Evolutionary conservation across 495 filamentous ascomycete species (phyloP).

Genomic region (Trypethelium eluteriae): DNA sequence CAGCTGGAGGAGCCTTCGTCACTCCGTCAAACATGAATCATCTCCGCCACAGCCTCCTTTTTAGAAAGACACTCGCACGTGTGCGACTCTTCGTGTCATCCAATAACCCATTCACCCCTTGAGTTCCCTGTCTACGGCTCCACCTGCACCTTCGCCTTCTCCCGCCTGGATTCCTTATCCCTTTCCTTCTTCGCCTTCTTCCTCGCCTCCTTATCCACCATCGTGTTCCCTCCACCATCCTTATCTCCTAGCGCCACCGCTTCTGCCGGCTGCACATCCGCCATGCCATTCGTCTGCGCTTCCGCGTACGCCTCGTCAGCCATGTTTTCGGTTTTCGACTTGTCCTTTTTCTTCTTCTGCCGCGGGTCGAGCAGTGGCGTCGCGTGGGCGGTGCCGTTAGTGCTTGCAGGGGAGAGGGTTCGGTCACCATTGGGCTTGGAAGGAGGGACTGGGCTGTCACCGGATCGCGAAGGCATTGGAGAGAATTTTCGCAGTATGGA

Average conservation of each 20-base stretch:
- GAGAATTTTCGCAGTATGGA: background rate
- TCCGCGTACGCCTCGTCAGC: background rate
- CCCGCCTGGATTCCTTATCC: conserved; percentile 20
- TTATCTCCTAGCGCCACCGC: conserved; percentile 12
- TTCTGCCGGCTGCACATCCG: background rate
- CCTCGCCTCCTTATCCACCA: conserved; percentile 32
- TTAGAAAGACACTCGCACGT: too few species aligned
- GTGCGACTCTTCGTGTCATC: too few species aligned
- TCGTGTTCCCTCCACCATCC: conserved; percentile 26
- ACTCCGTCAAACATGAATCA: too few species aligned
- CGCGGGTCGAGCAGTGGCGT: background rate
- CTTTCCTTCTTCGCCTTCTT: conserved; percentile 38
- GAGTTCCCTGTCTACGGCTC: too few species aligned
- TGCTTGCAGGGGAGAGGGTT: too few species aligned
- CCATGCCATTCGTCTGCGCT: background rate
- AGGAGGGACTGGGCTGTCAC: background rate
- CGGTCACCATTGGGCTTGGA: background rate
- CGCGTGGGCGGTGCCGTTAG: background rate
- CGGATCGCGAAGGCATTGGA: conserved; percentile 8
- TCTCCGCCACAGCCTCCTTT: too few species aligned
- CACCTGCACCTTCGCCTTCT: conserved; percentile 6
- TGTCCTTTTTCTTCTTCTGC: conserved; percentile 3
- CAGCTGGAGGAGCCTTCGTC: too few species aligned
- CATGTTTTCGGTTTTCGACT: background rate
- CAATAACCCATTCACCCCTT: too few species aligned